Base-by-base conservation (phyloP, 108 stramenopile species). In the Hondaea fermentalgiana region DNA sequence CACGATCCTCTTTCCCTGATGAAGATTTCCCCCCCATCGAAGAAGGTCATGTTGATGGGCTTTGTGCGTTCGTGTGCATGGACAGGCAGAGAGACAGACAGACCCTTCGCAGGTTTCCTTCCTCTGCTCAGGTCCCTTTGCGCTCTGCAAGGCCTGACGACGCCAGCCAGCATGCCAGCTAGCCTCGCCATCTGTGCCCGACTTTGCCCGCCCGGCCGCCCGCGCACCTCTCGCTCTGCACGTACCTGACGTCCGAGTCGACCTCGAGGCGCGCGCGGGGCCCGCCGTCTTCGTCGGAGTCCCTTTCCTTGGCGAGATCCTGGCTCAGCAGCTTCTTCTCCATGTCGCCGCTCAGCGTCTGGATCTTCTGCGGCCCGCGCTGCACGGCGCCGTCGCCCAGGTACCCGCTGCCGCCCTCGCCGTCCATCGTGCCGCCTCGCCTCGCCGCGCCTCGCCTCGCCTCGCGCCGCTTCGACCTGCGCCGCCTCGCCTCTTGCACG, bases 271-370 rank as follows among this genome's bases (percentile, higher is more conserved):
- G 45, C 45, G 76, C 76, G n/a, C 51, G 45, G 76, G 76, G 49
- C 10, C 76, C 76, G 51, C 76, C 76, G 28, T 83, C 76, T 35
- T 83, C 76, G 51, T 83, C 76, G n/a, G 76, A 83, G 49, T 83
- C 76, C 49, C 23, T 47, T 23, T 83, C 76, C 51, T 83, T 83
- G n/a, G 76, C 12, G 12, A 83, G 23, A 45, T 83, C 76, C 76
- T 83, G 76, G 25, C 49, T 53, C 10, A 83, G 76, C 49, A 53
- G 51, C 76, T 83, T 83, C 49, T 53, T 47, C 76, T 83, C 76
- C 51, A 83, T 83, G 76, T 83, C 76, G 51, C 76, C 76, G 76
- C 51, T 53, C 49, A 83, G 51, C 49, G 76, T 83, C 49, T 47
- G 12, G 49, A 83, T 83, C 28, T 83, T 53, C 64, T 69, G 64